These are phyloP conservation scores for Artemisia argyi DNA, from an alignment of 129 eudicot species.

Conservation along the genomic window DNA sequence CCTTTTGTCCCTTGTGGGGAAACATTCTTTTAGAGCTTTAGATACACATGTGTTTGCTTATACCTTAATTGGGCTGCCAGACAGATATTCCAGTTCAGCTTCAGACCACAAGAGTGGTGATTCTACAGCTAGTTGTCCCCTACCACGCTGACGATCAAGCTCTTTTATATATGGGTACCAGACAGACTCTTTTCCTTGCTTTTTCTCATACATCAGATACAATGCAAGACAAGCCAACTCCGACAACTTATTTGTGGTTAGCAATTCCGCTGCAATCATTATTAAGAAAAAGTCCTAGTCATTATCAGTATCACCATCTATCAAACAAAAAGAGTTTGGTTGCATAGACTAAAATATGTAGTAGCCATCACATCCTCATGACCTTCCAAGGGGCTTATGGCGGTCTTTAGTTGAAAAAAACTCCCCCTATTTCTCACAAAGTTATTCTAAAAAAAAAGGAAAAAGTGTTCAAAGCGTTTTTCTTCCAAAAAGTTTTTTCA, in stretches of 20 bases:
- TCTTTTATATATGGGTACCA: slow-evolving; percentile 96
- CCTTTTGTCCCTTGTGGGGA: neutral
- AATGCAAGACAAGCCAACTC: slow-evolving; percentile 93
- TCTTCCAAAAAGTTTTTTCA: too few species aligned
- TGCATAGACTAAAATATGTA: neutral
- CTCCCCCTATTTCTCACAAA: too few species aligned
- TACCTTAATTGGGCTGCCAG: slow-evolving; percentile 93
- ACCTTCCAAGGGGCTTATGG: neutral
- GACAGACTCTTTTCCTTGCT: slow-evolving; percentile 86
- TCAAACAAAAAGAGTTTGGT: slow-evolving; percentile 1
- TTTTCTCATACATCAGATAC: slow-evolving; percentile 95
- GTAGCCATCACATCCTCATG: neutral
- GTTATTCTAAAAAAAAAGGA: too few species aligned
- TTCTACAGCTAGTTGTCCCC: slow-evolving; percentile 96
- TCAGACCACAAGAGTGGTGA: slow-evolving; percentile 93
- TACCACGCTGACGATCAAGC: slow-evolving; percentile 95
- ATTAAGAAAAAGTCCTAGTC: slow-evolving; percentile 9
- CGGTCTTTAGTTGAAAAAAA: too few species aligned
- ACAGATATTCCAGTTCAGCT: slow-evolving; percentile 65
- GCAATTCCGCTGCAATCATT: slow-evolving; percentile 75
- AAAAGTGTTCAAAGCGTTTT: too few species aligned
- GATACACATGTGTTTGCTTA: slow-evolving; percentile 1
- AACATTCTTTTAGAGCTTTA: neutral
- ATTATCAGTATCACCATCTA: slow-evolving; percentile 1
- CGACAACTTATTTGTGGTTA: slow-evolving; percentile 87